Percentiles rank a stretch among this genome's conserved stretches.
Evolutionary conservation across 2,329 filamentous ascomycete genomes (phyloP).

Genomic region (Fusarium guadeloupense): DNA sequence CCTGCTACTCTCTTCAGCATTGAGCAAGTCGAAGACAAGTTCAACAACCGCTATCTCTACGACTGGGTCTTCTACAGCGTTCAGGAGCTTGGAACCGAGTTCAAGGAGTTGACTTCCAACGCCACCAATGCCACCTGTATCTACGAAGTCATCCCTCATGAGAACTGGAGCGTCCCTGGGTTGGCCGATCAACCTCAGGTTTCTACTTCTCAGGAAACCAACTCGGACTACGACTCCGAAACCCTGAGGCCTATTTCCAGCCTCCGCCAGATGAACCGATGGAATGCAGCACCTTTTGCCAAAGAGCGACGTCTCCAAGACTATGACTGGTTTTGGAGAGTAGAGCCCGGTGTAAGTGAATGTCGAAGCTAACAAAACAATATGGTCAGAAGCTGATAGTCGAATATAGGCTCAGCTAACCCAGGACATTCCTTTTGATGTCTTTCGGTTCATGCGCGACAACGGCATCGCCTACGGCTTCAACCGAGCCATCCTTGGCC

Average conservation of each 20-base stretch:
- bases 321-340: conserved; percentile 69
- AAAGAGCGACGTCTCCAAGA: conserved; percentile 74
- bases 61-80: conserved; percentile 92
- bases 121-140: conserved; percentile 75
- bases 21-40: conserved; percentile 64
- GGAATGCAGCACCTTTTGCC: conserved; percentile 86
- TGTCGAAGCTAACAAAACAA: background rate
- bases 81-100: conserved; percentile 78
- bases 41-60: conserved; percentile 85
- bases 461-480: conserved; percentile 82
- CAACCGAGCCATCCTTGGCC: conserved; percentile 60
- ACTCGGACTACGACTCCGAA: background rate
- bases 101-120: conserved; percentile 73
- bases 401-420: conserved; percentile 59
- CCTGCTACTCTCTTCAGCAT: conserved; percentile 53
- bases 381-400: conserved; percentile 12
- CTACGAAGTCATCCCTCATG: conserved; percentile 77
- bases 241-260: conserved; percentile 8
- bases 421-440: conserved; percentile 78
- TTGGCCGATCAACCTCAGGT: conserved; percentile 23
- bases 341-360: conserved; percentile 66
- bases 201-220: background rate
- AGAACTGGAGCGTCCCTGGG: conserved; percentile 77
- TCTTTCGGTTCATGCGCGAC: conserved; percentile 87
- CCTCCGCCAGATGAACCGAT: conserved; percentile 79